phyloP scores from a whole-genome alignment of 164 flowering plant species.

The Umbilicus rupestris region DNA sequence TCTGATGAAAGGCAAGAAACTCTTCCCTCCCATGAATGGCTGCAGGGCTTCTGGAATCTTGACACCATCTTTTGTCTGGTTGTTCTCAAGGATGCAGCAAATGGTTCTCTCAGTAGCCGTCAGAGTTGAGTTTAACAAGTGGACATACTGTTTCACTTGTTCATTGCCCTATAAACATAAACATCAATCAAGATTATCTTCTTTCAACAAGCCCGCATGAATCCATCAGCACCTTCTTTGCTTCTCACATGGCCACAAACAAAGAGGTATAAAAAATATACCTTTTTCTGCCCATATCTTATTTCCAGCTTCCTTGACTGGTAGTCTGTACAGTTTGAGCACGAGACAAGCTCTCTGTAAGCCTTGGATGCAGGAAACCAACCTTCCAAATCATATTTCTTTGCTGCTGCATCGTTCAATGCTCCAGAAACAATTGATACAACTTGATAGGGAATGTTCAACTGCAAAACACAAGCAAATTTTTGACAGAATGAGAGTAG shows the following conservation, averaged over 20 bases:
- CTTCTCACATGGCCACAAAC: neutral
- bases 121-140: conserved; percentile 82
- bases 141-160: conserved; percentile 73
- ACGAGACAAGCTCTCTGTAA: conserved; percentile 85
- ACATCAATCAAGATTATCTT: neutral
- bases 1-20: conserved; percentile 59
- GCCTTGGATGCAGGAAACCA: conserved; percentile 93
- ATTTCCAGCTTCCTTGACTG: conserved; percentile 80
- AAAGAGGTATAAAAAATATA: conserved; percentile 7
- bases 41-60: conserved; percentile 57
- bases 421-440: conserved; percentile 94
- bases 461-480: conserved; percentile 27
- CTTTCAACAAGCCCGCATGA: neutral
- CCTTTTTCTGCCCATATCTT: conserved; percentile 94
- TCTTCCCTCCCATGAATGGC: conserved; percentile 65
- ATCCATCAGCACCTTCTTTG: neutral
- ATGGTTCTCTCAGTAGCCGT: conserved; percentile 94
- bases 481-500: neutral
- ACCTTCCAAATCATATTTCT: conserved; percentile 89
- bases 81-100: conserved; percentile 88
- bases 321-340: conserved; percentile 91
- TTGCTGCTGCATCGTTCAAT: conserved; percentile 91
- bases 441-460: conserved; percentile 71
- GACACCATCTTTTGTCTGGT: conserved; percentile 84
- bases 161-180: conserved; percentile 58